Conservation (phyloP, 1,139 yeast genomes). For the Taphrina flavorubra region DNA sequence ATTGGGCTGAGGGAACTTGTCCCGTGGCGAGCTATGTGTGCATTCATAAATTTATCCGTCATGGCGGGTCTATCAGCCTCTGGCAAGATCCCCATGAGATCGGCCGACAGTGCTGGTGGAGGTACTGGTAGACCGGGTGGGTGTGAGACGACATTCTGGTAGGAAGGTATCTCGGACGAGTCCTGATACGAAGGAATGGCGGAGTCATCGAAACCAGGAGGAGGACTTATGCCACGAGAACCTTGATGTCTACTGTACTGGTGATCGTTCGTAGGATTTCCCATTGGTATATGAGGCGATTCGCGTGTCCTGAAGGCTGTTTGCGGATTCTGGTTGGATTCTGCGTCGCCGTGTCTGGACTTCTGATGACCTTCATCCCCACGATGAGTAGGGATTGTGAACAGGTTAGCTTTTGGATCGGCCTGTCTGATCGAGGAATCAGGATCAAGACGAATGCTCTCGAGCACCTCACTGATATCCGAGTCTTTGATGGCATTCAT, state of each 20-base stretch:
- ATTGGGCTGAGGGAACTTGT: conserved; percentile 14
- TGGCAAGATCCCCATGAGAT: neutral
- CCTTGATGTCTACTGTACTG: conserved; percentile 18
- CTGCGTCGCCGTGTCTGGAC: neutral
- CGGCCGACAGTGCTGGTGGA: neutral
- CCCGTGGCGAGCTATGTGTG: conserved; percentile 24
- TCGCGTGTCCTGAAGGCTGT: neutral
- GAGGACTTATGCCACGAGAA: conserved; percentile 28
- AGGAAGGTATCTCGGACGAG: conserved; percentile 16
- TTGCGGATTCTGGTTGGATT: neutral
- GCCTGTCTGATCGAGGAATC: conserved; percentile 7
- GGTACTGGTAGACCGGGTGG: conserved; percentile 12
- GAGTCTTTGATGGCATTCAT: conserved; percentile 7
- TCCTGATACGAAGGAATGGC: conserved; percentile 25
- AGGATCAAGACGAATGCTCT: conserved; percentile 24
- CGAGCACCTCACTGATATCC: conserved; percentile 16
- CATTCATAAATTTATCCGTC: conserved; percentile 33
- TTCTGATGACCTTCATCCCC: neutral
- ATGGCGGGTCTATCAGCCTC: conserved; percentile 22
- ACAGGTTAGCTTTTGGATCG: neutral
- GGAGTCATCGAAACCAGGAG: conserved; percentile 27
- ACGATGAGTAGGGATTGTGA: neutral
- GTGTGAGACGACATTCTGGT: conserved; percentile 21
- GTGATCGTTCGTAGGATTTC: conserved; percentile 26
- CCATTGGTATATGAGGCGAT: neutral